A percentile compares a stretch with the other conserved stretches of the same genome.
These are phyloP conservation scores for Barnettozyma salicaria DNA, from an alignment of 805 yeast genomes.

Conservation along the genomic window DNA sequence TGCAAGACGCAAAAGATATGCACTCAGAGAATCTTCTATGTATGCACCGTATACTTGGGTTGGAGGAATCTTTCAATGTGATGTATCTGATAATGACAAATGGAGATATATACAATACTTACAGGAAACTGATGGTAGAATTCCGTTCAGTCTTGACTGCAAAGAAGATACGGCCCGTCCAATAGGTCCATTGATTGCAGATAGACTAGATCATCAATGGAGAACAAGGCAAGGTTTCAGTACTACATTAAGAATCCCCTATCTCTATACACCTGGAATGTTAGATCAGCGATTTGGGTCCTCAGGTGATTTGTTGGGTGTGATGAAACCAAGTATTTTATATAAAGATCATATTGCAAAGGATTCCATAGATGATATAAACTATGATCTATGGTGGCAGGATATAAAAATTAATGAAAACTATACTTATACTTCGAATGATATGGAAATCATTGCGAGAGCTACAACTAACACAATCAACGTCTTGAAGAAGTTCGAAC, in stretches of 20 bases:
- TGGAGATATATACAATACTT: slow-evolving; percentile 18
- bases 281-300: slow-evolving; percentile 31
- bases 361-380: slow-evolving; percentile 15
- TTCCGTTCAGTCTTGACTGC: slow-evolving; percentile 30
- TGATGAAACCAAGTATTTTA: slow-evolving; percentile 2
- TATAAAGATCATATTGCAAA: slow-evolving; percentile 11
- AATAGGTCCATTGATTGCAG: slow-evolving; percentile 53
- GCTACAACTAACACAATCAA: slow-evolving; percentile 26
- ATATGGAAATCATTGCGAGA: slow-evolving; percentile 29
- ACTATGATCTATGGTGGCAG: slow-evolving; percentile 39
- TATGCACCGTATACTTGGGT: slow-evolving; percentile 54
- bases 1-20: slow-evolving; percentile 52
- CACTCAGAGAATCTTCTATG: slow-evolving; percentile 37
- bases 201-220: slow-evolving; percentile 44
- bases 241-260: slow-evolving; percentile 44
- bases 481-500: slow-evolving; percentile 10
- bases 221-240: slow-evolving; percentile 29
- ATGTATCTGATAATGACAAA: slow-evolving; percentile 29
- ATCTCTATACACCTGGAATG: slow-evolving; percentile 43
- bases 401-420: slow-evolving; percentile 45
- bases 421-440: slow-evolving; percentile 37
- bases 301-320: slow-evolving; percentile 25
- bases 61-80: slow-evolving; percentile 58
- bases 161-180: slow-evolving; percentile 36
- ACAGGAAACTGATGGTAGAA: slow-evolving; percentile 7